Base-by-base conservation (phyloP, 1,139 yeast species). In the Chernovozyma aurita region DNA sequence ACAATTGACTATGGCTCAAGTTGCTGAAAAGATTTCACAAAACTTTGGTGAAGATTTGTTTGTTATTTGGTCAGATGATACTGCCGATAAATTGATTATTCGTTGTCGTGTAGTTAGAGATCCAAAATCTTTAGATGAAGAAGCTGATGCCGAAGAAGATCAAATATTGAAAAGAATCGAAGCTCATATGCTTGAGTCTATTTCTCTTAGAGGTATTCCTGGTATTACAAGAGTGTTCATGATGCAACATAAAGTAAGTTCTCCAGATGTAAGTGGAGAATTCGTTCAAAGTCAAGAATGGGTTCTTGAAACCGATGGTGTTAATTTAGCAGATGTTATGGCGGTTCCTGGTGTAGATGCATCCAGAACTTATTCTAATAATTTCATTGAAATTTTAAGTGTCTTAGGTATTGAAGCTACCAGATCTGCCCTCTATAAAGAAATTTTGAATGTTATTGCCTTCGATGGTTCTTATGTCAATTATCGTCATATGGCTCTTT, bases 391-490 rank as follows among this genome's bases (percentile, higher is more conserved):
- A 63, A 81, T 94, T 49, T 76, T 92, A 61, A 85, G 90, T 39
- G 98, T 92, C 14, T 72, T 94, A 52, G 99, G 99, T 73, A 94
- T 94, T 56, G 99, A 94, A 61, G 99, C 99, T 31, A 95, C 98
- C 24, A 81, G 98, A 63, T 78, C 92, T 39, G 95, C 98, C 1
- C 71, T 94, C 53, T 92, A 80, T 69, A 84, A 82, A 57, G 98
- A 94, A 68, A 87, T 94, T 53, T 79, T 86, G 65, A 92, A 92
- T 55, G 98, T 94, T 52, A 87, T 94, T 76, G 97, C 97, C 3
- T 94, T 95, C 54, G 98, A 92, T 75, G 98, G 98, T 84, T 90
- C 98, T 24, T 92, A 92, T 57, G 99, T 94, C 46, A 94, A 94
- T 63, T 94, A 94, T 65, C 85, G 99, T 67, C 99, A 94, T 56